A percentile compares a stretch with the other conserved stretches of the same genome.
phyloP scores from a whole-genome alignment of 106 monocot species.

The Iris macrosiphon region DNA sequence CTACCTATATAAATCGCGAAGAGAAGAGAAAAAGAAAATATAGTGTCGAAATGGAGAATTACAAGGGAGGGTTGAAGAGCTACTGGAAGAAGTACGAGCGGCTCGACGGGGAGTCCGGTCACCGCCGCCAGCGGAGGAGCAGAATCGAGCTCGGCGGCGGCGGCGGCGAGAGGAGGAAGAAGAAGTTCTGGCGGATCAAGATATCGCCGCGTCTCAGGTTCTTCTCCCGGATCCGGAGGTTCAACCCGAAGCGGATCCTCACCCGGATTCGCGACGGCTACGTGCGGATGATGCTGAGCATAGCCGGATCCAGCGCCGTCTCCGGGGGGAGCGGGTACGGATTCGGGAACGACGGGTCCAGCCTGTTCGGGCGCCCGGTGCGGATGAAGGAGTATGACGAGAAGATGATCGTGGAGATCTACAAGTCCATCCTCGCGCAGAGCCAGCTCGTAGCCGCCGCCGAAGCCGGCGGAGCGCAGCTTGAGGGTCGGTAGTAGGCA shows the following conservation, averaged over 20 bases:
- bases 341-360: too few relatives aligned
- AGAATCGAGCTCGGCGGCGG: conserved; percentile 11
- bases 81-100: conserved; percentile 34
- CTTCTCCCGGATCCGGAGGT: conserved; percentile 11
- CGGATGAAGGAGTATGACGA: conserved; percentile 63
- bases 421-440: conserved; percentile 31
- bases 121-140: not conserved
- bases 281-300: conserved; percentile 38
- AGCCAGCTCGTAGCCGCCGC: conserved; percentile 11
- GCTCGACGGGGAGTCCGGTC: conserved; percentile 7
- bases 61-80: conserved; percentile 23
- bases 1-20: too few relatives aligned
- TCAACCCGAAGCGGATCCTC: conserved; percentile 17
- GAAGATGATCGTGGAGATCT: conserved; percentile 44
- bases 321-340: conserved; percentile 6
- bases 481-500: too few relatives aligned
- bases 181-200: conserved; percentile 24
- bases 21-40: too few relatives aligned
- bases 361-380: conserved; percentile 6
- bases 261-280: conserved; percentile 42
- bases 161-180: not conserved
- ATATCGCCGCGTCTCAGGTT: conserved; percentile 9
- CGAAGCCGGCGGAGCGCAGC: not conserved
- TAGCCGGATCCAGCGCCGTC: conserved; percentile 13
- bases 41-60: conserved; percentile 18